A percentile compares a stretch with the other conserved stretches of the same genome.
Conservation (phyloP, 176 grass and related monocot genomes). For the Musa itinerans region DNA sequence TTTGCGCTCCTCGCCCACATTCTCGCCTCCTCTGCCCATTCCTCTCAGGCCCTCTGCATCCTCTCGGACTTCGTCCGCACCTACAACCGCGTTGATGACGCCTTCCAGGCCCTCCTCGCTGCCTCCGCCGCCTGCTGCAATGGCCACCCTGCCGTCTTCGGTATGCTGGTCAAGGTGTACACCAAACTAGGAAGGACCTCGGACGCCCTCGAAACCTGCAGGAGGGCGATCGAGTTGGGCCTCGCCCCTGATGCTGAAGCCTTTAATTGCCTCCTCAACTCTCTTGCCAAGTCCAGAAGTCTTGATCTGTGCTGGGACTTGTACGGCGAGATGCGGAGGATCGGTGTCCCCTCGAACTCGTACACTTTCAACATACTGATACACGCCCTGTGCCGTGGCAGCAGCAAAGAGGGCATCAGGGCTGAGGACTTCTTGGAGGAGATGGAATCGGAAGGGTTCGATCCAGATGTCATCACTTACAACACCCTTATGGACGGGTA, state of each 20-base stretch:
- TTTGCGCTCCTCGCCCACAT: constrained; percentile 55
- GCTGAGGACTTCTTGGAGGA: constrained; percentile 64
- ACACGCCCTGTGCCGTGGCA: constrained; percentile 52
- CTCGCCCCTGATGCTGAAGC: constrained; percentile 38
- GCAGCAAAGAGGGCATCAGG: constrained; percentile 37
- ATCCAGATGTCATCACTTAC: constrained; percentile 83
- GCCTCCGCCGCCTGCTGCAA: constrained; percentile 13
- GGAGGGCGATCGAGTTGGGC: constrained; percentile 32
- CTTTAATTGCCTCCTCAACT: constrained; percentile 60
- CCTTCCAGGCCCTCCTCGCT: constrained; percentile 40
- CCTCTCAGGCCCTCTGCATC: constrained; percentile 45
- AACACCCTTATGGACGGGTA: constrained; percentile 65
- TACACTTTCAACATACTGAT: constrained; percentile 89
- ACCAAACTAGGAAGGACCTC: constrained; percentile 29
- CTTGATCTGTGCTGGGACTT: constrained; percentile 53
- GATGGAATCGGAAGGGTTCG: constrained; percentile 72
- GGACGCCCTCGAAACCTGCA: constrained; percentile 42
- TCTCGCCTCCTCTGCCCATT: constrained; percentile 47
- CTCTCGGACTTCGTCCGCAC: constrained; percentile 48
- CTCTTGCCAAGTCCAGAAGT: constrained; percentile 26
- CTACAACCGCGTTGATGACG: constrained; percentile 47
- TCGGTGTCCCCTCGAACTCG: constrained; percentile 33
- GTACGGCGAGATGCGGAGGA: constrained; percentile 36
- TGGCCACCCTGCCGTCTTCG: constrained; percentile 39
- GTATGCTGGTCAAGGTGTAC: constrained; percentile 60